A percentile compares a stretch with the other conserved stretches of the same genome.
phyloP scores from a whole-genome alignment of 768 basidiomycete species.

The Porpolomopsis calyptriformis region DNA sequence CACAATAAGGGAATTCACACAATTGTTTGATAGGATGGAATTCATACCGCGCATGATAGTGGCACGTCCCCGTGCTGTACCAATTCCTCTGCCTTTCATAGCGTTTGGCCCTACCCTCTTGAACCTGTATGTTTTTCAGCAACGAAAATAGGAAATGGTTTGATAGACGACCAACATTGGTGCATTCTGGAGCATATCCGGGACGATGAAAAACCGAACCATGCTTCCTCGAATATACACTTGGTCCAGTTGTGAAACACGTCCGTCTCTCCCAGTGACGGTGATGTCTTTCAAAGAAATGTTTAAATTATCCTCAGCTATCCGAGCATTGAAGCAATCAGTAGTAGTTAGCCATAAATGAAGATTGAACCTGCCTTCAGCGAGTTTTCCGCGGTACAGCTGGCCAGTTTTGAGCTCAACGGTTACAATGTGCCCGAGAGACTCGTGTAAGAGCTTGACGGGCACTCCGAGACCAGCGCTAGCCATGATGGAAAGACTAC shows the following conservation, averaged over 20 bases:
- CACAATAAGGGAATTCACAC: conserved; percentile 12
- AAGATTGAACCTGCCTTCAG: conserved; percentile 61
- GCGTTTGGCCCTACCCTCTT: conserved; percentile 97
- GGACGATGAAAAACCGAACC: conserved; percentile 98
- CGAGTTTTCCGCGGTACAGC: conserved; percentile 92
- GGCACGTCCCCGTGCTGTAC: conserved; percentile 95
- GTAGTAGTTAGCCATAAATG: conserved; percentile 3
- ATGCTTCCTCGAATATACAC: conserved; percentile 98
- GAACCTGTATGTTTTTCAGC: conserved; percentile 55
- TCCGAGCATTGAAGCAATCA: conserved; percentile 14
- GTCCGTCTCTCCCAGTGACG: conserved; percentile 94
- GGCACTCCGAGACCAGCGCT: conserved; percentile 80
- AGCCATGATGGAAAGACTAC: conserved; percentile 31
- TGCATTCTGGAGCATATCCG: conserved; percentile 98
- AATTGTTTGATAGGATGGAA: conserved; percentile 7
- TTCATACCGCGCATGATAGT: conserved; percentile 97
- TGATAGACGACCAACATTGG: conserved; percentile 66
- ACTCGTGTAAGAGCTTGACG: conserved; percentile 93
- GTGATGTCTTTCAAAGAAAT: conserved; percentile 95
- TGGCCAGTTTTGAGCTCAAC: conserved; percentile 99
- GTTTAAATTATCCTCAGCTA: conserved; percentile 97
- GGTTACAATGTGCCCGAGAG: conserved; percentile 90
- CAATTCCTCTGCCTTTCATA: conserved; percentile 98
- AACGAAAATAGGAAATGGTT: conserved; percentile 2
- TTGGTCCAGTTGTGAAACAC: conserved; percentile 96